Percentiles rank a stretch among this genome's conserved stretches.
These are phyloP conservation scores for Saururus chinensis DNA, from an alignment of 164 flowering plant species.

Conservation along the genomic window DNA sequence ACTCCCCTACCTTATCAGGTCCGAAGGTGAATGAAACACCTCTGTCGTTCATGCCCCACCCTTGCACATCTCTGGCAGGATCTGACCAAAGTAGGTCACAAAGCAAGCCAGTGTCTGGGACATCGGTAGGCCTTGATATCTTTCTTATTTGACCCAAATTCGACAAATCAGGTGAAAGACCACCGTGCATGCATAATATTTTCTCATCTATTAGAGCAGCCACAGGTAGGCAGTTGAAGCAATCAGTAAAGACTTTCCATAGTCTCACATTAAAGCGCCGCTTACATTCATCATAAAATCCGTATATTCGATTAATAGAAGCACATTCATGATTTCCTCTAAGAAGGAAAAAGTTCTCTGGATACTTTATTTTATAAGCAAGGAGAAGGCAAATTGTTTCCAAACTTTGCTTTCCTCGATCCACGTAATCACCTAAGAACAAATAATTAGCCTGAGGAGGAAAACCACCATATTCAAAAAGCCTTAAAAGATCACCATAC, in stretches of 20 bases:
- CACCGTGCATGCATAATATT: slow-evolving; percentile 92
- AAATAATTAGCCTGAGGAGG: slow-evolving; percentile 74
- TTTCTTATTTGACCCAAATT: slow-evolving; percentile 59
- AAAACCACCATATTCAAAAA: slow-evolving; percentile 74
- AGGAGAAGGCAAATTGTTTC: slow-evolving; percentile 79
- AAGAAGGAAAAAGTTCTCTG: slow-evolving; percentile 67
- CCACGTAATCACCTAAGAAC: slow-evolving; percentile 81
- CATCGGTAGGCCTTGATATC: slow-evolving; percentile 62
- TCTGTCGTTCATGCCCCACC: slow-evolving; percentile 84
- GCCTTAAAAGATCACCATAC: slow-evolving; percentile 63
- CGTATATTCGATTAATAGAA: slow-evolving; percentile 74
- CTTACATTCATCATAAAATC: slow-evolving; percentile 87
- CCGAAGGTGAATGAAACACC: slow-evolving; percentile 89
- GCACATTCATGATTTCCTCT: slow-evolving; percentile 85
- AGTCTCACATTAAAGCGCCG: slow-evolving; percentile 70
- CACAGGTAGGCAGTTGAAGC: slow-evolving; percentile 83
- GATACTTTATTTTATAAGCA: slow-evolving; percentile 76
- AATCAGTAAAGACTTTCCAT: slow-evolving; percentile 70
- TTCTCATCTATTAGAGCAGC: slow-evolving; percentile 82
- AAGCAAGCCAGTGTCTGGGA: slow-evolving; percentile 77
- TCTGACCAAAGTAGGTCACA: slow-evolving; percentile 91
- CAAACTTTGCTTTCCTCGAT: slow-evolving; percentile 79
- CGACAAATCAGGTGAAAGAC: slow-evolving; percentile 71
- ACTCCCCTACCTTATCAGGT: slow-evolving; percentile 58
- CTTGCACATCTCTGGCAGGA: slow-evolving; percentile 54